Conservation (phyloP, 768 basidiomycete species). For the Suillus spraguei region DNA sequence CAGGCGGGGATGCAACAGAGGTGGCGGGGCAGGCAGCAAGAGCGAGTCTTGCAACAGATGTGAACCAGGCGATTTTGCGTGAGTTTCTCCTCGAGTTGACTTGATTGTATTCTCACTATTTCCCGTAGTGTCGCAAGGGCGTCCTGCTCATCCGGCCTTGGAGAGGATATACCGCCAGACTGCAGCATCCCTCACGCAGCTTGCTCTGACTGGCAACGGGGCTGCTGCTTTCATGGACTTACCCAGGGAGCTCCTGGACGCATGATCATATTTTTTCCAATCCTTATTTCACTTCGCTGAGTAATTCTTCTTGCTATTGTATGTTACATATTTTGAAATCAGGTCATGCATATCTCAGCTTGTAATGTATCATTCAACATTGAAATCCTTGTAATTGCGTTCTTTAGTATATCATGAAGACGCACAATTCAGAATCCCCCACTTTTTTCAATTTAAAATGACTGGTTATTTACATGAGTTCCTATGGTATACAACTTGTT, state of each 20-base stretch:
- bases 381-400: background rate
- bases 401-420: background rate
- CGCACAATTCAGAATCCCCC: background rate
- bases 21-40: constrained; percentile 71
- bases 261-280: constrained; percentile 19
- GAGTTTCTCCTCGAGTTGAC: constrained; percentile 27
- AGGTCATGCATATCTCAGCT: constrained; percentile 6
- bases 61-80: constrained; percentile 87
- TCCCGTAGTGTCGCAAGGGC: constrained; percentile 71
- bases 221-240: constrained; percentile 83
- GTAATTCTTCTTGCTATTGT: background rate
- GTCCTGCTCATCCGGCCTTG: constrained; percentile 67
- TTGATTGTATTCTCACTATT: constrained; percentile 7
- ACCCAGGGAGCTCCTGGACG: constrained; percentile 70
- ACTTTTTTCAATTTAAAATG: background rate
- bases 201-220: constrained; percentile 73
- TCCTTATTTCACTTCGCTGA: background rate
- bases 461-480: background rate
- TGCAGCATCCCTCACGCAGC: constrained; percentile 64
- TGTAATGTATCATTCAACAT: constrained; percentile 9
- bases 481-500: background rate
- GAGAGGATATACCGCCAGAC: constrained; percentile 82
- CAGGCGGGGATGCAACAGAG: constrained; percentile 64
- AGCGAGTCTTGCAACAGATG: constrained; percentile 66
- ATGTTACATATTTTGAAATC: background rate